phyloP scores from a whole-genome alignment of 208 protist species.

The Porcisia hertigi region DNA sequence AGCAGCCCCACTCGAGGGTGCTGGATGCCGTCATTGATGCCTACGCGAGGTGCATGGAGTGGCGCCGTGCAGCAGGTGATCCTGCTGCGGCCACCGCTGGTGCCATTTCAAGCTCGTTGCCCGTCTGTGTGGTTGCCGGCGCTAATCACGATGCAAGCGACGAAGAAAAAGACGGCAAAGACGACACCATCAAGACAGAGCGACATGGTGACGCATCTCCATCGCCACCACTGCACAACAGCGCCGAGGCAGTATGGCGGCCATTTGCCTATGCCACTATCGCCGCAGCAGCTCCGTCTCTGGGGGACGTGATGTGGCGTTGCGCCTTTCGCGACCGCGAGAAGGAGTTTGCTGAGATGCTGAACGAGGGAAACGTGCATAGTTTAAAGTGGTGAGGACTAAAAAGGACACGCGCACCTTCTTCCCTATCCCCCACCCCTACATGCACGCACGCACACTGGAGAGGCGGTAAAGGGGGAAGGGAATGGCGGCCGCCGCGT shows the following conservation, averaged over 20 bases:
- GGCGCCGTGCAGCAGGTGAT: neutral
- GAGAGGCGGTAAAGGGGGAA: neutral
- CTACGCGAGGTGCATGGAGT: slow-evolving; percentile 2
- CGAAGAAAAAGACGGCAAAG: neutral
- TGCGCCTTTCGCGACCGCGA: slow-evolving; percentile 79
- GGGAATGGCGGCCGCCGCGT: neutral
- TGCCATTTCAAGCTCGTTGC: neutral
- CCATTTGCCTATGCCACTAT: slow-evolving; percentile 42
- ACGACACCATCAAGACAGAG: neutral
- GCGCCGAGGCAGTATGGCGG: neutral
- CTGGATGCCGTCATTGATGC: slow-evolving; percentile 21
- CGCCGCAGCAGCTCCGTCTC: slow-evolving; percentile 12
- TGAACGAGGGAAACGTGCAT: slow-evolving; percentile 58
- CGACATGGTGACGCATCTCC: neutral
- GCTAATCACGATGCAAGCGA: neutral
- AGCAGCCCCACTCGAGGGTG: slow-evolving; percentile 19
- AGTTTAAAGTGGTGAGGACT: slow-evolving; percentile 69
- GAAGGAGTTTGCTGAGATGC: slow-evolving; percentile 72
- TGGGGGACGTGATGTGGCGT: slow-evolving; percentile 39
- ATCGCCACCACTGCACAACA: neutral
- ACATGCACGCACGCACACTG: neutral
- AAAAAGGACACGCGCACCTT: too few species aligned
- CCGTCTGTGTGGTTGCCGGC: neutral
- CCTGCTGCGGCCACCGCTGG: neutral
- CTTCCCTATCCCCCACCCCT: too few species aligned